Base-by-base conservation (phyloP, 208 protist species). In the Leishmania guyanensis region DNA sequence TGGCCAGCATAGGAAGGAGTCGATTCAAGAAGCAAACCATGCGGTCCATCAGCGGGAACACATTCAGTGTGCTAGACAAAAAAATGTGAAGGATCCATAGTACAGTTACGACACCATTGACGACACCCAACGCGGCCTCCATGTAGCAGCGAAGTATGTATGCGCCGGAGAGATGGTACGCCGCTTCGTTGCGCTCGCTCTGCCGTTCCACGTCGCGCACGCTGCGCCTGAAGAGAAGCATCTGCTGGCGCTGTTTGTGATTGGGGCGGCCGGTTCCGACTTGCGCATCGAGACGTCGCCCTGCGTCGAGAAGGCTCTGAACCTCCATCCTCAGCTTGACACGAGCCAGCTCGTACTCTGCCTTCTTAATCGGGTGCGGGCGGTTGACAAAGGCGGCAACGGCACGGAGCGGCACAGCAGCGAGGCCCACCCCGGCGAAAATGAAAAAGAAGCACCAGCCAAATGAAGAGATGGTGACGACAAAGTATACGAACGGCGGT, bases 361-460 rank as follows among this genome's bases (percentile, higher is more conserved):
- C 83, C 33, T 90, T 84, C 26, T 89, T 88, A 62, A 99, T 98
- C 10, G 90, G 84, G 26, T 84, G 79, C 36, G 97, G 94, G 46
- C 92, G 89, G 68, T 89, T 56, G 60, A 90, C 43, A 79, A 96
- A 99, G 22, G 81, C 80, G 2, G 71, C 20, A 48, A 98, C 88
- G 46, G 98, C 86, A 36, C 96, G 92, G 48, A 98, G 82, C 33
- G 98, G 98, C 3, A 99, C 86, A 17, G 96, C 93, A 3, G 90
- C 86, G 12, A 99, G 77, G 5, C 98, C 98, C 5, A 99, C 93
- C 53, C 97, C 97, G 53, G 94, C 97, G 76, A 99, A 99, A 39
- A 98, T 5, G 26, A 92, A 90, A 77, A 99, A 92, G 54, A 98
- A 79, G 39, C 96, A 58, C 93, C 94, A 98, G 46, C 96, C 96